phyloP scores from a whole-genome alignment of 768 basidiomycete genomes.

The Lentinula raphanica region DNA sequence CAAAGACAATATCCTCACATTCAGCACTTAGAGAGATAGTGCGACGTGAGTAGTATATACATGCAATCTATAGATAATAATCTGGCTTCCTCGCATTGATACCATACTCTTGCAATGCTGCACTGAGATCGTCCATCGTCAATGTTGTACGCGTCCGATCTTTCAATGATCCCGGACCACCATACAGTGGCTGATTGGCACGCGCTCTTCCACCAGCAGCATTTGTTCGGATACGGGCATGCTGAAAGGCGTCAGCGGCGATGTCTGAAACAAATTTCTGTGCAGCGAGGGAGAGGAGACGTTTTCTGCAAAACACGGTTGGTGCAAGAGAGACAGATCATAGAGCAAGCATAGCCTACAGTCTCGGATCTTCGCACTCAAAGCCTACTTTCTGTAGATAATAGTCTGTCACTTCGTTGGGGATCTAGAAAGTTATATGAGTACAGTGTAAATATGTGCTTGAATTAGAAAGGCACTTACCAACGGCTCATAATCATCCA shows the following conservation, averaged over 20 bases:
- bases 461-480: conserved; percentile 38
- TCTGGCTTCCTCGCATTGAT: conserved; percentile 93
- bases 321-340: conserved; percentile 2
- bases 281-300: conserved; percentile 89
- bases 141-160: conserved; percentile 90
- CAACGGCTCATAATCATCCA: conserved; percentile 94
- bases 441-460: background rate
- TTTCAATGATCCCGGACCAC: conserved; percentile 62
- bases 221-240: conserved; percentile 92
- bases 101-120: conserved; percentile 93
- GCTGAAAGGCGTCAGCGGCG: conserved; percentile 93
- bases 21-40: conserved; percentile 55
- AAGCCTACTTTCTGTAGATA: conserved; percentile 95
- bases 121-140: conserved; percentile 95
- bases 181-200: conserved; percentile 43
- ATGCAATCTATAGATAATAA: conserved; percentile 65
- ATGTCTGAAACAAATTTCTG: conserved; percentile 99
- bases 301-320: conserved; percentile 54
- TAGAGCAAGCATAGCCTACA: conserved; percentile 47
- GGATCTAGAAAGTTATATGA: conserved; percentile 54
- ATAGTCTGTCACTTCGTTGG: conserved; percentile 96
- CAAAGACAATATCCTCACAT: conserved; percentile 76
- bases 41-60: background rate
- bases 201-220: conserved; percentile 70
- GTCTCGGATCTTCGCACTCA: conserved; percentile 87